Evolutionary conservation across 1,284 basidiomycete genomes (phyloP).

Genomic region (Porogramme epimiltina): DNA sequence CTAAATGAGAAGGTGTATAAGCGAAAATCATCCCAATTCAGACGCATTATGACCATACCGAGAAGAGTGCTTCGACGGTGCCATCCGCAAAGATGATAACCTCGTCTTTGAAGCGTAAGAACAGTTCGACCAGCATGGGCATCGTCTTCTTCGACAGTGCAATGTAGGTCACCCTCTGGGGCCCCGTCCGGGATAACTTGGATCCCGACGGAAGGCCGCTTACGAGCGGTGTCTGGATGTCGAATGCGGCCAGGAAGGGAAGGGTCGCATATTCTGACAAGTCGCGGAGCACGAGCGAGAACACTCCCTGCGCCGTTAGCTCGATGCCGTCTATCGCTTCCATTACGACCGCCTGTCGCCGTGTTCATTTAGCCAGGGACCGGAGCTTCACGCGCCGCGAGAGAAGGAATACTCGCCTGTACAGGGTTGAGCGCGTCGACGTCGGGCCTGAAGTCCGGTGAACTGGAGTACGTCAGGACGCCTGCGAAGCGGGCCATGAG

Average conservation of each 20-base stretch:
- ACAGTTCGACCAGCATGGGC: conserved; percentile 78
- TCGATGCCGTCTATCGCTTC: conserved; percentile 72
- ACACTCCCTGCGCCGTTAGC: conserved; percentile 57
- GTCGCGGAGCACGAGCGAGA: conserved; percentile 79
- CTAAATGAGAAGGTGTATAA: conserved; percentile 37
- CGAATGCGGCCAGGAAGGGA: conserved; percentile 81
- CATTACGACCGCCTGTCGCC: conserved; percentile 63
- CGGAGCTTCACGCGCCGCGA: neutral
- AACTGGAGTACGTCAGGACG: conserved; percentile 79
- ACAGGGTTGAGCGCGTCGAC: conserved; percentile 83
- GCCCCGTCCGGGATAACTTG: conserved; percentile 34
- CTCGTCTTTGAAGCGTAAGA: conserved; percentile 62
- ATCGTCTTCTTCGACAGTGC: conserved; percentile 86
- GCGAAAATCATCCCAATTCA: no score
- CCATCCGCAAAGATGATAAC: conserved; percentile 76
- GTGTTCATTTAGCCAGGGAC: conserved; percentile 12
- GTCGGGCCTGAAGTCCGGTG: conserved; percentile 87
- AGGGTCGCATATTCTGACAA: conserved; percentile 85
- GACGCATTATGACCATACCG: no score
- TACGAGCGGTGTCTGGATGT: conserved; percentile 39
- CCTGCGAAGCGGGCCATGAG: conserved; percentile 40
- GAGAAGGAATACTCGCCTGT: conserved; percentile 51
- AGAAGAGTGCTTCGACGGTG: conserved; percentile 81
- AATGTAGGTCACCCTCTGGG: conserved; percentile 81
- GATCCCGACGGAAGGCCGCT: conserved; percentile 28